Conservation (phyloP, 176 grass and related monocot species). For the Carex scoparia region DNA sequence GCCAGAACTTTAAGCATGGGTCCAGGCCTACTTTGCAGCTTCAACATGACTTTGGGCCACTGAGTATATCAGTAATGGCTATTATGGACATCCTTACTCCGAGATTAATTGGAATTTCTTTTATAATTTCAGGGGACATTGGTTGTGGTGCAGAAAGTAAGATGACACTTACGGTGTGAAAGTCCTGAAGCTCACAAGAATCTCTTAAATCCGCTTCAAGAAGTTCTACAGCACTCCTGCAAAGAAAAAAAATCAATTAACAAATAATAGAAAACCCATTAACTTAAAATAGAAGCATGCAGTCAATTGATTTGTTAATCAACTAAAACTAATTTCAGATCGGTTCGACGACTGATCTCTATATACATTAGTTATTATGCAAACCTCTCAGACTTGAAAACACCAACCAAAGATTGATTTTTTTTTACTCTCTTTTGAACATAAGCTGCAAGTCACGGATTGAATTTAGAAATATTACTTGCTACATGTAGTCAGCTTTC, state of each 20-base stretch:
- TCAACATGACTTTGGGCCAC: neutral
- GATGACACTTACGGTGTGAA: conserved; percentile 51
- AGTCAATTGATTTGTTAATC: neutral
- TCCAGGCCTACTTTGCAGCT: conserved; percentile 1
- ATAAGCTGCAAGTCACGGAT: neutral
- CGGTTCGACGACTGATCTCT: neutral
- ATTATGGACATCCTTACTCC: neutral
- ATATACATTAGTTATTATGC: neutral
- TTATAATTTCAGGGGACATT: neutral
- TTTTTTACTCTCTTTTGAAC: neutral
- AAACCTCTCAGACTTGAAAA: neutral
- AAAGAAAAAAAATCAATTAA: conserved; percentile 17
- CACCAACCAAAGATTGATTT: neutral
- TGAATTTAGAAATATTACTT: neutral
- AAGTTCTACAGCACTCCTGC: conserved; percentile 79
- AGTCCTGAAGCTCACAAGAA: conserved; percentile 32
- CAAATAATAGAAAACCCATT: neutral
- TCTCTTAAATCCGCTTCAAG: conserved; percentile 62
- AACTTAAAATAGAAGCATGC: neutral
- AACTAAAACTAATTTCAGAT: neutral
- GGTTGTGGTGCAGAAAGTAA: neutral
- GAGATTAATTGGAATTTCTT: neutral
- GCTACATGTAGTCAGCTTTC: neutral
- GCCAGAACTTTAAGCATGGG: neutral
- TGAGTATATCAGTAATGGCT: neutral